Percentiles rank a stretch among this genome's conserved stretches.
phyloP scores from a whole-genome alignment of 805 yeast genomes.

The Wickerhamomyces strasburgensis region DNA sequence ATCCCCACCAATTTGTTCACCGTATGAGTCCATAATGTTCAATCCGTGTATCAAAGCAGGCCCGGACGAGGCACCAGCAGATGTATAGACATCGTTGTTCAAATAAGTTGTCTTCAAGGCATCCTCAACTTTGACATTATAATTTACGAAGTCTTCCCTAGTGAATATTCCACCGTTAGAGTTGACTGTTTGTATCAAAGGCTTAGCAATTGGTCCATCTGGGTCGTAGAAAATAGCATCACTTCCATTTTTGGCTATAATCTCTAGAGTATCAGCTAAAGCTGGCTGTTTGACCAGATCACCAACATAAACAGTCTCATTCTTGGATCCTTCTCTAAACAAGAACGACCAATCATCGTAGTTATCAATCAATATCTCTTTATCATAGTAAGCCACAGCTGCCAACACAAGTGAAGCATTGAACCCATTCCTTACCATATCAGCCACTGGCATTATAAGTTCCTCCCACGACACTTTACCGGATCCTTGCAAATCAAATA shows the following conservation, averaged over 20 bases:
- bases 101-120: slow-evolving; percentile 40
- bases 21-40: slow-evolving; percentile 50
- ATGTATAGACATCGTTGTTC: slow-evolving; percentile 44
- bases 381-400: slow-evolving; percentile 36
- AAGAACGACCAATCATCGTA: slow-evolving; percentile 54
- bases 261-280: slow-evolving; percentile 61
- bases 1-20: slow-evolving; percentile 39
- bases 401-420: slow-evolving; percentile 40
- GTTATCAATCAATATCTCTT: slow-evolving; percentile 28
- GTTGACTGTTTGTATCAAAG: slow-evolving; percentile 46
- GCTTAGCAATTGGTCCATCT: slow-evolving; percentile 62
- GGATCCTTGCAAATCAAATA: slow-evolving; percentile 59
- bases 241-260: slow-evolving; percentile 73
- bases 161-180: slow-evolving; percentile 64
- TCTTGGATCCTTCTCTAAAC: slow-evolving; percentile 29
- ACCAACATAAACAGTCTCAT: slow-evolving; percentile 43
- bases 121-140: slow-evolving; percentile 40
- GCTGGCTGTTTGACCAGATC: slow-evolving; percentile 56
- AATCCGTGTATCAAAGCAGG: slow-evolving; percentile 75
- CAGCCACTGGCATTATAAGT: slow-evolving; percentile 69
- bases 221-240: slow-evolving; percentile 81
- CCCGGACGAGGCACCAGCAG: slow-evolving; percentile 79
- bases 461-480: slow-evolving; percentile 70
- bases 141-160: slow-evolving; percentile 59
- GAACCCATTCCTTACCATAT: slow-evolving; percentile 65